Conservation (phyloP, 192 early-diverging fungal species). For the Spizellomyces sp. region DNA sequence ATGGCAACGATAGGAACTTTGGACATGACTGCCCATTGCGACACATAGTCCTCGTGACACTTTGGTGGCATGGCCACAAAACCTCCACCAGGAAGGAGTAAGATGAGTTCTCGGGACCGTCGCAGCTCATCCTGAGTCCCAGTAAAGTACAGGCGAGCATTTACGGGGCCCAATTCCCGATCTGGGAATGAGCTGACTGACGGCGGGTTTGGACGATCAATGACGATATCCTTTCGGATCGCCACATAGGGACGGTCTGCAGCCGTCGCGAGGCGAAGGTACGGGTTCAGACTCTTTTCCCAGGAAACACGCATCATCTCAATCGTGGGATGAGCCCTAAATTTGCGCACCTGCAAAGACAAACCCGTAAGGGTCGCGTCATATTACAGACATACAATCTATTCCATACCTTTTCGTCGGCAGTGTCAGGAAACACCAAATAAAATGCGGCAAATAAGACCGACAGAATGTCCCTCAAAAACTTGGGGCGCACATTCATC, state of each 20-base stretch:
- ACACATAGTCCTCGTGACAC: slow-evolving; percentile 84
- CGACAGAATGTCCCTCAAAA: slow-evolving; percentile 73
- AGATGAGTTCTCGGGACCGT: slow-evolving; percentile 37
- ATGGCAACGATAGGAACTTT: slow-evolving; percentile 76
- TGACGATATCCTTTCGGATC: slow-evolving; percentile 45
- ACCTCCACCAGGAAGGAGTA: slow-evolving; percentile 73
- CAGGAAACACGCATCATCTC: slow-evolving; percentile 88
- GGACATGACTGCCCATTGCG: slow-evolving; percentile 75
- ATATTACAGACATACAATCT: neutral
- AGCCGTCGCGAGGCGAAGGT: slow-evolving; percentile 55
- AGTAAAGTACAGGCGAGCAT: slow-evolving; percentile 48
- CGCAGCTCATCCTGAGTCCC: slow-evolving; percentile 39
- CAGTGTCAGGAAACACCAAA: slow-evolving; percentile 80
- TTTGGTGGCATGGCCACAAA: slow-evolving; percentile 89
- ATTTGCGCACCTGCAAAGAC: slow-evolving; percentile 57
- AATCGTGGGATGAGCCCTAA: slow-evolving; percentile 75
- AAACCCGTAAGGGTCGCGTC: neutral
- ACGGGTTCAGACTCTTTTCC: slow-evolving; percentile 77
- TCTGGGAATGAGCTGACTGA: slow-evolving; percentile 47
- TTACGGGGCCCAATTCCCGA: slow-evolving; percentile 29
- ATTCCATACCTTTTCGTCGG: slow-evolving; percentile 75
- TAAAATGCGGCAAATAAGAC: slow-evolving; percentile 82
- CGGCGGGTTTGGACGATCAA: slow-evolving; percentile 41
- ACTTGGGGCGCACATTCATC: slow-evolving; percentile 74
- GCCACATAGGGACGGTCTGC: slow-evolving; percentile 39